Evolutionary conservation across 2,329 filamentous ascomycete genomes (phyloP).

Genomic region (Ascosphaera aggregata): DNA sequence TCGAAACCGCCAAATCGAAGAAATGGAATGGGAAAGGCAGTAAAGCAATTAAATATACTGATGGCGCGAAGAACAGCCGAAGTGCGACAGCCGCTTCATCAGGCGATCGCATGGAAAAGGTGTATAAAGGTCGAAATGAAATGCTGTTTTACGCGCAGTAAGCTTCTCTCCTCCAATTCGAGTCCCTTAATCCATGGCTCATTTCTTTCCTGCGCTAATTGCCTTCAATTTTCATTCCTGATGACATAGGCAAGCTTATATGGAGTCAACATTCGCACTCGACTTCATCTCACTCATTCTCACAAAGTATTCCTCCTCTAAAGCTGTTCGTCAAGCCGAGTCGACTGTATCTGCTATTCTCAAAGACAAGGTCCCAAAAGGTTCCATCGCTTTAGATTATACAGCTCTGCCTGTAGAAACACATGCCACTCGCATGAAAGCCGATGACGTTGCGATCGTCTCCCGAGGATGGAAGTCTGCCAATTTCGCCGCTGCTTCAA

Average conservation of each 20-base stretch:
- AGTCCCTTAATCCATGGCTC: background rate
- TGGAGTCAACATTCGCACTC: constrained; percentile 38
- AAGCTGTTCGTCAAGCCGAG: constrained; percentile 32
- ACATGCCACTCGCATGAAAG: constrained; percentile 24
- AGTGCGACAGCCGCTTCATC: constrained; percentile 12
- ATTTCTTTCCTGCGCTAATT: constrained; percentile 4
- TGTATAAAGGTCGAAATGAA: constrained; percentile 22
- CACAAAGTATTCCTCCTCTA: constrained; percentile 47
- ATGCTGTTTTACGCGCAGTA: constrained; percentile 22
- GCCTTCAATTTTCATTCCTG: background rate
- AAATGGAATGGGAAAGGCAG: constrained; percentile 14
- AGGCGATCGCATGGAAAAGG: constrained; percentile 16
- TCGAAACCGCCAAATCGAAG: constrained; percentile 28
- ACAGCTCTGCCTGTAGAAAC: constrained; percentile 37
- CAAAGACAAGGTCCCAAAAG: constrained; percentile 47
- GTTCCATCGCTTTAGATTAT: constrained; percentile 47
- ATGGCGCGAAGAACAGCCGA: constrained; percentile 10
- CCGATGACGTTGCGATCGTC: constrained; percentile 25
- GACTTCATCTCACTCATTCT: constrained; percentile 67
- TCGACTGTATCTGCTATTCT: constrained; percentile 46
- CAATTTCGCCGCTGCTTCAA: constrained; percentile 49
- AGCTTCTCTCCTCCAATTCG: constrained; percentile 4
- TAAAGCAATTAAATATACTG: constrained; percentile 12
- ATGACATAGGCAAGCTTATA: constrained; percentile 18
- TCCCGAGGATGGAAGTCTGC: constrained; percentile 54